Evolutionary conservation across 2,329 filamentous ascomycete genomes (phyloP).

Genomic region (Keithomyces neogunnii): DNA sequence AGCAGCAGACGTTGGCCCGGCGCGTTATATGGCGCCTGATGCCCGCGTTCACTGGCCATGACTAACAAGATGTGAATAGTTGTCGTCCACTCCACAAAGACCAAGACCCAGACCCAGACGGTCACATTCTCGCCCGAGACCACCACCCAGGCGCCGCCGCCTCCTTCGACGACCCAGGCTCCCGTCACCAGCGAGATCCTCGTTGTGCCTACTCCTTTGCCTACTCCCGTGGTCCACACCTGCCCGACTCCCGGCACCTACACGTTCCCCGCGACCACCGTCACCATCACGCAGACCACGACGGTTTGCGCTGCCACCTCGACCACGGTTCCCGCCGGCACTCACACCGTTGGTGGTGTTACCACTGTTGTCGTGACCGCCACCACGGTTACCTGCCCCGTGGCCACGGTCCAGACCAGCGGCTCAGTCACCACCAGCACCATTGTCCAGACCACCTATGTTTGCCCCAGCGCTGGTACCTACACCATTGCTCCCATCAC

Average conservation of each 20-base stretch:
- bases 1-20: too few relatives aligned
- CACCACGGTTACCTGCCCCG: slow-evolving; percentile 63
- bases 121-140: slow-evolving; percentile 11
- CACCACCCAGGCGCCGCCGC: slow-evolving; percentile 2
- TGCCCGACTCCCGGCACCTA: slow-evolving; percentile 63
- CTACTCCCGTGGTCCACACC: slow-evolving; percentile 41
- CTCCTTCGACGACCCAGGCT: slow-evolving; percentile 4
- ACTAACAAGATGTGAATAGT: slow-evolving; percentile 20
- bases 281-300: slow-evolving; percentile 57
- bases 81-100: slow-evolving; percentile 24
- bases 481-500: slow-evolving; percentile 67
- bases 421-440: slow-evolving; percentile 54
- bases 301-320: slow-evolving; percentile 57
- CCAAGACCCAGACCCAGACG: slow-evolving; percentile 15
- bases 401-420: slow-evolving; percentile 54
- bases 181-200: slow-evolving; percentile 32
- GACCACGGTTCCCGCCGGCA: slow-evolving; percentile 54
- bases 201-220: slow-evolving; percentile 39
- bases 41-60: neutral
- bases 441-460: slow-evolving; percentile 61
- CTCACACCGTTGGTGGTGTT: slow-evolving; percentile 62
- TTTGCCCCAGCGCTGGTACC: slow-evolving; percentile 65
- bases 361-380: slow-evolving; percentile 59
- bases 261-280: slow-evolving; percentile 65
- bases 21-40: too few relatives aligned